A percentile compares a stretch with the other conserved stretches of the same genome.
phyloP scores from a whole-genome alignment of 768 basidiomycete genomes.

The Calocybe indica region DNA sequence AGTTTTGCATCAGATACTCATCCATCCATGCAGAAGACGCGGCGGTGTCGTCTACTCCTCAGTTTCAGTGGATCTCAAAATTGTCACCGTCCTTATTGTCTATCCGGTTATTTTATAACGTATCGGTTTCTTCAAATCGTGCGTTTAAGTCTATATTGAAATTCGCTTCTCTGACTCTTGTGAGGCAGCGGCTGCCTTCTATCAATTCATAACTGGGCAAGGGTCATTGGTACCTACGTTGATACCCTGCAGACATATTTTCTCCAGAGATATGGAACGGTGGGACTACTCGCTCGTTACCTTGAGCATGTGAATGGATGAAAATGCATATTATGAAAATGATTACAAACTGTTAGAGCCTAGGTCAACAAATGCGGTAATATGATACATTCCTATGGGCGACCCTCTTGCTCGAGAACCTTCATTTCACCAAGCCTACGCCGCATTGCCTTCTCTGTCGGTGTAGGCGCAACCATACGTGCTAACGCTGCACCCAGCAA shows the following conservation, averaged over 20 bases:
- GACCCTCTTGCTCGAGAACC: slow-evolving; percentile 57
- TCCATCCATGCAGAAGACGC: too few species aligned
- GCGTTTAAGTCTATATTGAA: neutral
- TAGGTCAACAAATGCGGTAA: neutral
- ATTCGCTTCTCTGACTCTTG: too few species aligned
- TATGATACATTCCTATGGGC: slow-evolving; percentile 27
- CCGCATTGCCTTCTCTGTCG: slow-evolving; percentile 87
- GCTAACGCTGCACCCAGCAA: slow-evolving; percentile 77
- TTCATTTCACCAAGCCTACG: slow-evolving; percentile 77
- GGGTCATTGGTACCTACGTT: too few species aligned
- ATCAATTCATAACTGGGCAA: slow-evolving; percentile 22
- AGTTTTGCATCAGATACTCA: too few species aligned
- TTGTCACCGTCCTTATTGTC: neutral
- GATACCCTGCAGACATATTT: slow-evolving; percentile 49
- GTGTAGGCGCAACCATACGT: slow-evolving; percentile 82
- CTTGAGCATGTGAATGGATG: slow-evolving; percentile 17
- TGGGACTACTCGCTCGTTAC: slow-evolving; percentile 59
- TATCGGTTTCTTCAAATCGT: neutral
- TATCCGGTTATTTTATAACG: neutral
- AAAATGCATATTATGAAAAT: slow-evolving; percentile 5
- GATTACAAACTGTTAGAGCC: neutral
- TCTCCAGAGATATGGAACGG: slow-evolving; percentile 30
- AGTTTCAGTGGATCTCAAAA: too few species aligned
- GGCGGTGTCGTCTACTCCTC: too few species aligned
- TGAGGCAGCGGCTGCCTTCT: slow-evolving; percentile 18